Conservation (phyloP, 441 rosid species). For the California macrophylla region DNA sequence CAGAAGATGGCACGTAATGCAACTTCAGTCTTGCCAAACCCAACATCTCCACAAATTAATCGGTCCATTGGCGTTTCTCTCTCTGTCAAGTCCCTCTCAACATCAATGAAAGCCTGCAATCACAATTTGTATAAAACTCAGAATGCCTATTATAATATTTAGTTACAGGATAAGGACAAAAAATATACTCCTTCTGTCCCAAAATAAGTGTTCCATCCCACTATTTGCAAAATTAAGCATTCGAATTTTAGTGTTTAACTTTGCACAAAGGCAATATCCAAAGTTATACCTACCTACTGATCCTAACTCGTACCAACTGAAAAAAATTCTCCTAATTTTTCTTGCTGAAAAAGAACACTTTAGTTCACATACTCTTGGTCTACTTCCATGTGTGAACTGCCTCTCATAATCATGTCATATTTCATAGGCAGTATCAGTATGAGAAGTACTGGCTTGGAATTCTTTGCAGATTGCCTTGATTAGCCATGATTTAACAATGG, state of each 20-base stretch:
- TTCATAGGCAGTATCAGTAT: neutral
- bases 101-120: slow-evolving; percentile 84
- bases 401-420: neutral
- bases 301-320: neutral
- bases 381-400: neutral
- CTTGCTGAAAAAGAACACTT: neutral
- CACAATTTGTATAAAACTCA: neutral
- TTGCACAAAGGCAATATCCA: neutral
- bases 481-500: neutral
- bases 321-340: neutral
- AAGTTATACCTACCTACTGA: neutral
- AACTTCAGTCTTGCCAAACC: slow-evolving; percentile 97
- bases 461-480: neutral
- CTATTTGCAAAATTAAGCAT: neutral
- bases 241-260: neutral
- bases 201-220: neutral
- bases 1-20: slow-evolving; percentile 87
- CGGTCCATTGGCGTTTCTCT: slow-evolving; percentile 96
- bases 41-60: slow-evolving; percentile 92
- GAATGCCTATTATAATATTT: neutral
- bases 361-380: neutral
- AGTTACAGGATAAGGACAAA: neutral
- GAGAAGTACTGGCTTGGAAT: neutral
- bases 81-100: slow-evolving; percentile 84
- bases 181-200: neutral